phyloP scores from a whole-genome alignment of 495 filamentous ascomycete genomes.

The Friedmanniomyces simplex region DNA sequence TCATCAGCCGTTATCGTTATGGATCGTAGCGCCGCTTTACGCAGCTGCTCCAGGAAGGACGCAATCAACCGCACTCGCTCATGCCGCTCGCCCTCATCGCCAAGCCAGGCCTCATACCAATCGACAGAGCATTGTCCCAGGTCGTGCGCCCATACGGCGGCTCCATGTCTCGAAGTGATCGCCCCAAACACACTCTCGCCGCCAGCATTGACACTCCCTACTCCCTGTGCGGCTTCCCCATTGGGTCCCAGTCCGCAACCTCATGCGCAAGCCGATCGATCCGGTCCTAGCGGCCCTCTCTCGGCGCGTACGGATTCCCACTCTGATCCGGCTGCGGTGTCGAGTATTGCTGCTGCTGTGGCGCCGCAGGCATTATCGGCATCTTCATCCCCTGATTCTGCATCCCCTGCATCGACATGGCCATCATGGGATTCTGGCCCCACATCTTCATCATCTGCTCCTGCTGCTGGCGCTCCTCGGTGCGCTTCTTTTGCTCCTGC shows the following conservation, averaged over 20 bases:
- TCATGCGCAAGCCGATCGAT: slow-evolving; percentile 6
- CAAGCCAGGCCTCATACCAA: too few relatives aligned
- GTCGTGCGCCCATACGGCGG: too few relatives aligned
- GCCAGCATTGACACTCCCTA: neutral
- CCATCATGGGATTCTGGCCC: slow-evolving; percentile 13
- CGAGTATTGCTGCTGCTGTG: neutral
- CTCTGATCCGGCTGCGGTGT: slow-evolving; percentile 13
- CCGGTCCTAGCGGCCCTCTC: neutral
- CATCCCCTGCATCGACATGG: slow-evolving; percentile 4
- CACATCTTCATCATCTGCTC: slow-evolving; percentile 15
- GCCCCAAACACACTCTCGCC: neutral
- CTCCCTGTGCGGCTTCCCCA: slow-evolving; percentile 9
- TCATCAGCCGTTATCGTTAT: neutral
- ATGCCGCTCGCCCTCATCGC: neutral
- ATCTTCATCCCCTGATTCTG: neutral
- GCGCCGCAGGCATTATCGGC: neutral
- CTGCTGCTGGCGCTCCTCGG: slow-evolving; percentile 11
- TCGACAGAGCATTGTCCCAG: too few relatives aligned
- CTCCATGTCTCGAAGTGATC: too few relatives aligned
- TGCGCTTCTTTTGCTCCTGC: neutral
- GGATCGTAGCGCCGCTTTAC: neutral
- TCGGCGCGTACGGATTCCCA: slow-evolving; percentile 18
- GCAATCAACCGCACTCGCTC: neutral
- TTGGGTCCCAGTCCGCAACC: slow-evolving; percentile 16
- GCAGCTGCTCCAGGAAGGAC: neutral